Conservation (phyloP, 495 filamentous ascomycete species). For the Friedmanniomyces endolithicus region DNA sequence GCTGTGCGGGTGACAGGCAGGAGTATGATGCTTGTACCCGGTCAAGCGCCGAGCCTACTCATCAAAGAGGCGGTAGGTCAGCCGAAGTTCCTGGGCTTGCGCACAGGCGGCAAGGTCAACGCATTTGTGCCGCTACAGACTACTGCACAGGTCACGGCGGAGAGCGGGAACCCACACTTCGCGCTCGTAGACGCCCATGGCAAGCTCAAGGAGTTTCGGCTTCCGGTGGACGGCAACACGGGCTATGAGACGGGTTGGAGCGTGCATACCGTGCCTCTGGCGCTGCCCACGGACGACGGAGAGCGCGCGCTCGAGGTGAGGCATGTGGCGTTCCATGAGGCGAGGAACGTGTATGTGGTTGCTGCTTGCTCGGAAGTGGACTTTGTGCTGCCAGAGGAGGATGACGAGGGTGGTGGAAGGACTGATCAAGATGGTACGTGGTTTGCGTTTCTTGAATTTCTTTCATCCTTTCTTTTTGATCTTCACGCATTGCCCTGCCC, state of each 20-base stretch:
- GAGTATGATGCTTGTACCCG: constrained; percentile 68
- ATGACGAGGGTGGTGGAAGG: constrained; percentile 4
- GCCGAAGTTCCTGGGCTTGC: constrained; percentile 61
- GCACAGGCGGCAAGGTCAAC: constrained; percentile 45
- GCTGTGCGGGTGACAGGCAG: constrained; percentile 61
- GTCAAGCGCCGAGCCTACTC: constrained; percentile 63
- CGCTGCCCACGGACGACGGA: constrained; percentile 20
- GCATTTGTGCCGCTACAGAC: constrained; percentile 42
- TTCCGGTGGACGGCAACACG: constrained; percentile 43
- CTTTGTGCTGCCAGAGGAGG: constrained; percentile 58
- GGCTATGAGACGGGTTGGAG: constrained; percentile 52
- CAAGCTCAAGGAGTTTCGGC: constrained; percentile 51
- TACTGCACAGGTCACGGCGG: too few relatives aligned
- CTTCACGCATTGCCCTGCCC: neutral
- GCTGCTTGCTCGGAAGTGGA: constrained; percentile 51
- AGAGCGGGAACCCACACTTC: constrained; percentile 31
- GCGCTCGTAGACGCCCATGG: constrained; percentile 59
- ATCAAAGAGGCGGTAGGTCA: constrained; percentile 60
- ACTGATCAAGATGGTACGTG: constrained; percentile 12
- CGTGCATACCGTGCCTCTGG: neutral
- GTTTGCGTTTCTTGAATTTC: too few relatives aligned
- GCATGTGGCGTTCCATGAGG: constrained; percentile 59
- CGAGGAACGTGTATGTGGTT: constrained; percentile 62
- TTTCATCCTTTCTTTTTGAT: neutral
- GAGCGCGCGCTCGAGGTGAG: constrained; percentile 61